A percentile compares a stretch with the other conserved stretches of the same genome.
Evolutionary conservation across 2,329 filamentous ascomycete species (phyloP).

Genomic region (Monilinia polystroma): DNA sequence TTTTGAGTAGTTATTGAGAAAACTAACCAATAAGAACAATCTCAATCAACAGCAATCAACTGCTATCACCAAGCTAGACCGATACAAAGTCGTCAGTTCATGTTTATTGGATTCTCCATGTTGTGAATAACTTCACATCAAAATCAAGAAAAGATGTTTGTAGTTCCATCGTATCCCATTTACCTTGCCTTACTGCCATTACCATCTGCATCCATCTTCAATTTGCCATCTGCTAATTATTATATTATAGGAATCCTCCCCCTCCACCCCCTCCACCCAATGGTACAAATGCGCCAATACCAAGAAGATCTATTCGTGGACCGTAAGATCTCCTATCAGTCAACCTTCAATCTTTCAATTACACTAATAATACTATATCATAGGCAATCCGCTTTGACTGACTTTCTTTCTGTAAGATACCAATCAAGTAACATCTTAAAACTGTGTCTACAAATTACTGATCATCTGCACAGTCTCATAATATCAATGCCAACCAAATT

Average conservation of each 20-base stretch:
- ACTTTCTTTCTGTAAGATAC: constrained; percentile 60
- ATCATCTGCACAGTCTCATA: constrained; percentile 58
- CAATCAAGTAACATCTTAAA: neutral
- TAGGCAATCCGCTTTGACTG: constrained; percentile 64
- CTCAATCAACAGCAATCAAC: neutral
- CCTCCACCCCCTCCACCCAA: constrained; percentile 10
- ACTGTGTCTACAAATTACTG: neutral
- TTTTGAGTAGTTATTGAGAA: no score
- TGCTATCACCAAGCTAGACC: neutral
- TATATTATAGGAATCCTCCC: constrained; percentile 17
- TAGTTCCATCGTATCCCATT: neutral
- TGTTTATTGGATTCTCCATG: neutral
- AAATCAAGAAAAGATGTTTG: neutral
- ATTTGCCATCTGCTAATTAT: constrained; percentile 3
- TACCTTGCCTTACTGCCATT: neutral
- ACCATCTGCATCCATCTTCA: neutral
- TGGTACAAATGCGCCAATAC: constrained; percentile 16
- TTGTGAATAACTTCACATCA: neutral
- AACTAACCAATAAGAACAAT: neutral
- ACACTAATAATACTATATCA: constrained; percentile 12
- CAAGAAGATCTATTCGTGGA: constrained; percentile 34
- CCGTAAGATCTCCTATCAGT: constrained; percentile 31
- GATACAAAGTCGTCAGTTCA: neutral
- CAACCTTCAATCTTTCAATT: neutral
- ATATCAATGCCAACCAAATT: constrained; percentile 64